Percentiles rank a stretch among this genome's conserved stretches.
Evolutionary conservation across 768 basidiomycete genomes (phyloP).

Genomic region (Mycena latifolia): DNA sequence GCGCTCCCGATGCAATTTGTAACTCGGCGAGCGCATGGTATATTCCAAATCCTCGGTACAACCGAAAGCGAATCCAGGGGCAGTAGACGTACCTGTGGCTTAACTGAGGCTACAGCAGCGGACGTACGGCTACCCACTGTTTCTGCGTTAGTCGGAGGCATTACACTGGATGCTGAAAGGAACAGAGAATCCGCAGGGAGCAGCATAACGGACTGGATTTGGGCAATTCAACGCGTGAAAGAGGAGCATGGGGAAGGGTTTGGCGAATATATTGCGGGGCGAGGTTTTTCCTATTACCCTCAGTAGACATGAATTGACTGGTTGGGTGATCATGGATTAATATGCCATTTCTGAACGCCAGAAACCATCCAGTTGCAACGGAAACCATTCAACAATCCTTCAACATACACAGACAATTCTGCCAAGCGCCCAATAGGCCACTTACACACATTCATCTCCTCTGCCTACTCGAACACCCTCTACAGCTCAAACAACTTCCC

Average conservation of each 20-base stretch:
- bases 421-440: constrained; percentile 6
- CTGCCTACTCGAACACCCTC: constrained; percentile 12
- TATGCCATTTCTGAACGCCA: constrained; percentile 4
- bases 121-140: constrained; percentile 5
- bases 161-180: constrained; percentile 1
- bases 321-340: constrained; percentile 11
- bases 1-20: neutral
- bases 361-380: constrained; percentile 16
- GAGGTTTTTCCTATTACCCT: constrained; percentile 13
- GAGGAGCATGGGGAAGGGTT: constrained; percentile 12
- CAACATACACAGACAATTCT: constrained; percentile 14
- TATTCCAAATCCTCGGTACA: constrained; percentile 4
- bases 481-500: constrained; percentile 26
- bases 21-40: neutral
- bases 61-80: constrained; percentile 5
- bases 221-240: constrained; percentile 10
- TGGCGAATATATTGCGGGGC: constrained; percentile 17
- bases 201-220: no score
- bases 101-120: neutral
- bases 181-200: no score
- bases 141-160: constrained; percentile 1
- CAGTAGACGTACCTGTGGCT: constrained; percentile 3
- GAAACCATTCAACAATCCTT: constrained; percentile 18
- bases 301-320: constrained; percentile 16
- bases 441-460: constrained; percentile 7